These are phyloP conservation scores for Wallacemonas sp. DNA, from an alignment of 208 protist species.

Conservation along the genomic window DNA sequence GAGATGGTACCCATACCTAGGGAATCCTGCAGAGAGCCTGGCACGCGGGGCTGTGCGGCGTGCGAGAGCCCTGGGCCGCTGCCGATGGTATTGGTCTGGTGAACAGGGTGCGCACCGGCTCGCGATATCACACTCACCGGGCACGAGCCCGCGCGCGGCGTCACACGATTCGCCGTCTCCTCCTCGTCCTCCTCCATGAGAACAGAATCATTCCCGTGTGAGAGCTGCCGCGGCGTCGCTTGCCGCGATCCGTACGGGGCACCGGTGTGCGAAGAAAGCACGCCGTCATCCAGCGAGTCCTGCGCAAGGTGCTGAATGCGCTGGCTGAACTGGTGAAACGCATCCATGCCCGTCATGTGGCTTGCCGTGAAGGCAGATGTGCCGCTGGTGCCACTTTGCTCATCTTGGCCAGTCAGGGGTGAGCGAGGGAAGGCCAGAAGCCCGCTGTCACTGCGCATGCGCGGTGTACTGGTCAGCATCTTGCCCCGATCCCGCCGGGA, in stretches of 20 bases:
- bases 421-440: background rate
- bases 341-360: background rate
- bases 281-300: background rate
- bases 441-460: background rate
- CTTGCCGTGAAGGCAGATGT: too few species aligned
- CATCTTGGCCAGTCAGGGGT: too few species aligned
- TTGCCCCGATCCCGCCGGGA: background rate
- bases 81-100: too few species aligned
- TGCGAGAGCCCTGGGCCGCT: too few species aligned
- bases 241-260: background rate
- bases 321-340: background rate
- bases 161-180: too few species aligned
- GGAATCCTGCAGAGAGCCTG: too few species aligned
- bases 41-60: too few species aligned
- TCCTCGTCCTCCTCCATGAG: background rate
- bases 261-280: background rate
- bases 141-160: background rate
- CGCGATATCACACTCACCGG: background rate
- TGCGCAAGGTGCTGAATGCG: background rate
- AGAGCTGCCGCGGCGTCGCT: too few species aligned
- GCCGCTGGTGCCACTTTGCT: too few species aligned
- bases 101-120: too few species aligned
- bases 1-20: too few species aligned
- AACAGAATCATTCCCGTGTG: background rate
- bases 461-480: background rate